Conservation (phyloP, 257 asterid species). For the Gentiana dahurica region DNA sequence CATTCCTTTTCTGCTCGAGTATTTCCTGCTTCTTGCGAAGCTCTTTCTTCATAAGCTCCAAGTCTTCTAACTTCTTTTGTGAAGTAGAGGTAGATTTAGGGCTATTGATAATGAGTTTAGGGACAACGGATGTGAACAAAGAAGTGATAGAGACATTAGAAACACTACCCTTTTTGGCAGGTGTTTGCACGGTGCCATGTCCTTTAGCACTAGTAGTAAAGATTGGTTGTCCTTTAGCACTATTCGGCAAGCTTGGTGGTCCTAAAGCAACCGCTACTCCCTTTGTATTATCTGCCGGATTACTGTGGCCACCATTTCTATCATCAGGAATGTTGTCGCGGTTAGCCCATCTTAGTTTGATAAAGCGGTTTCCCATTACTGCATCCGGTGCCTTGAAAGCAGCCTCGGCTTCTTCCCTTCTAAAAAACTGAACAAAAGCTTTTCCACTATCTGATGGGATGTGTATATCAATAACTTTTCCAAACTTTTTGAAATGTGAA, state of each 20-base stretch:
- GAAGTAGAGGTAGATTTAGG: conserved; percentile 50
- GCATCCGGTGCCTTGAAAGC: conserved; percentile 96
- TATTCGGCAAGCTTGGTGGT: conserved; percentile 7
- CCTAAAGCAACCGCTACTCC: conserved; percentile 21
- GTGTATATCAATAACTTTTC: conserved; percentile 70
- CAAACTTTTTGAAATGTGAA: conserved; percentile 87
- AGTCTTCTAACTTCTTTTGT: conserved; percentile 67
- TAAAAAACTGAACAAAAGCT: conserved; percentile 89
- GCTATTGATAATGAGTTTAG: conserved; percentile 29
- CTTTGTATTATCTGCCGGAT: conserved; percentile 18
- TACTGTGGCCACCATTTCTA: conserved; percentile 31
- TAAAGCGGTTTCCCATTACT: conserved; percentile 94
- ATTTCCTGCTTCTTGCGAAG: conserved; percentile 94
- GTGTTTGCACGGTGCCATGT: conserved; percentile 35
- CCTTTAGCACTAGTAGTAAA: conserved; percentile 26
- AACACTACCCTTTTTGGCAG: conserved; percentile 31
- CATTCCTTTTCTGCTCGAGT: conserved; percentile 88
- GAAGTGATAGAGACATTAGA: conserved; percentile 20
- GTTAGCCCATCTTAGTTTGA: conserved; percentile 96
- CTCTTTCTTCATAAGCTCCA: conserved; percentile 75
- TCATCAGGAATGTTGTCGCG: conserved; percentile 73
- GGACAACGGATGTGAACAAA: conserved; percentile 28
- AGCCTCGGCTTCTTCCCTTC: conserved; percentile 89
- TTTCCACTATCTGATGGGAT: conserved; percentile 57
- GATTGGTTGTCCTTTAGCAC: too few relatives aligned